A percentile compares a stretch with the other conserved stretches of the same genome.
phyloP scores from a whole-genome alignment of 495 filamentous ascomycete genomes.

The Jackrogersella minutella region DNA sequence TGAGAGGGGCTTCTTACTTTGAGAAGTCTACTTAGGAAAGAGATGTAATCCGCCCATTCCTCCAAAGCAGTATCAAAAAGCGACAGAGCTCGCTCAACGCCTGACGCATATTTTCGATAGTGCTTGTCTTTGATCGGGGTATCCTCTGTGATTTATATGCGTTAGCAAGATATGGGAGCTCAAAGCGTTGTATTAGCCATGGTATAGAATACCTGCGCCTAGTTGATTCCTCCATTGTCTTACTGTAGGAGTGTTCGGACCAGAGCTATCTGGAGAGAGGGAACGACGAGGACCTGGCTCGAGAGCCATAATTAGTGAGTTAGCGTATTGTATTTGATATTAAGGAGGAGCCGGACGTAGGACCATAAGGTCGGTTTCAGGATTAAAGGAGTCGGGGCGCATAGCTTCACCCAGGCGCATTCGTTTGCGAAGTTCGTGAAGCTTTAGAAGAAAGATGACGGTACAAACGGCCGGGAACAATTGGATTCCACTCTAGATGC shows the following conservation, averaged over 20 bases:
- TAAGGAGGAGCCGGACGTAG: constrained; percentile 40
- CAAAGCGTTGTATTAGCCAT: not conserved
- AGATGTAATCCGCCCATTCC: constrained; percentile 99
- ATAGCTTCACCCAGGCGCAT: constrained; percentile 40
- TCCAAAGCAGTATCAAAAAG: constrained; percentile 92
- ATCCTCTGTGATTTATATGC: constrained; percentile 59
- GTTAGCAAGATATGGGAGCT: constrained; percentile 17
- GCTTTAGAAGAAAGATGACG: constrained; percentile 8
- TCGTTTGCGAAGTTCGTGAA: constrained; percentile 9
- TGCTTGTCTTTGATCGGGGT: constrained; percentile 83
- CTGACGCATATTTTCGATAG: constrained; percentile 88
- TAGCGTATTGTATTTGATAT: constrained; percentile 29
- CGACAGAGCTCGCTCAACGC: constrained; percentile 85
- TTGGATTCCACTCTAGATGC: no score
- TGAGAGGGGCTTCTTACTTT: constrained; percentile 70
- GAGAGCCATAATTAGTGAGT: constrained; percentile 70
- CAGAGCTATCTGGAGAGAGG: constrained; percentile 79
- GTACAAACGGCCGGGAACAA: not conserved
- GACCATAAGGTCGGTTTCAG: constrained; percentile 42
- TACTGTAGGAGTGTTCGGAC: constrained; percentile 72
- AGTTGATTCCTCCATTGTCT: constrained; percentile 66
- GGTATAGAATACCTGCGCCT: constrained; percentile 52
- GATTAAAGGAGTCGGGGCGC: constrained; percentile 29
- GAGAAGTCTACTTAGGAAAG: constrained; percentile 87
- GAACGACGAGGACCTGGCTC: constrained; percentile 72